phyloP scores from a whole-genome alignment of 805 yeast species.

The Phaffomyces opuntiae region DNA sequence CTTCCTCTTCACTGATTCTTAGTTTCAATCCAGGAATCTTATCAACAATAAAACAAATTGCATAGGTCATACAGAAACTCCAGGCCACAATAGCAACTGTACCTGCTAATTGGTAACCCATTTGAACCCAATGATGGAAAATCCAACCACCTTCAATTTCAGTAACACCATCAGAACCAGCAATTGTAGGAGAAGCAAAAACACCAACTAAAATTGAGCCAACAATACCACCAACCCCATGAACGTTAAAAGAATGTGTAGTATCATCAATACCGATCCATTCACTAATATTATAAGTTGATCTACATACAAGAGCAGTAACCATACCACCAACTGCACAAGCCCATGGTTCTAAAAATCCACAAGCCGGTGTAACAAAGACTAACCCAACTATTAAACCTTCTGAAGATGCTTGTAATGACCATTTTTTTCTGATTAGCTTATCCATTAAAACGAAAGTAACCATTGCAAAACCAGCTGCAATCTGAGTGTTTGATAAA shows the following conservation, averaged over 20 bases:
- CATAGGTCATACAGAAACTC: slow-evolving; percentile 37
- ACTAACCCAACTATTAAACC: slow-evolving; percentile 94
- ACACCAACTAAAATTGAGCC: slow-evolving; percentile 82
- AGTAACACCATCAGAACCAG: slow-evolving; percentile 83
- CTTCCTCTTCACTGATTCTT: slow-evolving; percentile 39
- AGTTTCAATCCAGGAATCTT: slow-evolving; percentile 43
- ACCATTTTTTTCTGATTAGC: slow-evolving; percentile 80
- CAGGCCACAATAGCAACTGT: slow-evolving; percentile 32
- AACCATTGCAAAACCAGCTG: slow-evolving; percentile 84
- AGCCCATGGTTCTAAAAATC: slow-evolving; percentile 87
- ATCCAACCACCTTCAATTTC: slow-evolving; percentile 91
- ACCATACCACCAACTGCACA: slow-evolving; percentile 74
- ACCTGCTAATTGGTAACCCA: slow-evolving; percentile 82
- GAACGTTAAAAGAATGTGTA: slow-evolving; percentile 90
- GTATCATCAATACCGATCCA: slow-evolving; percentile 81
- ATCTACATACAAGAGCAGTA: slow-evolving; percentile 79
- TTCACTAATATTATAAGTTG: slow-evolving; percentile 76
- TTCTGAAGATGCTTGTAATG: slow-evolving; percentile 87
- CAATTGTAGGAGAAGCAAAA: slow-evolving; percentile 78
- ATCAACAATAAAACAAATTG: slow-evolving; percentile 40
- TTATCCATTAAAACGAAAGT: slow-evolving; percentile 87
- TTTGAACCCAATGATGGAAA: slow-evolving; percentile 82
- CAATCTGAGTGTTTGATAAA: slow-evolving; percentile 81
- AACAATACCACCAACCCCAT: slow-evolving; percentile 91
- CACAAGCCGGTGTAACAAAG: slow-evolving; percentile 97